These are phyloP conservation scores for Sextonia rubra DNA, from an alignment of 164 flowering plant genomes.

Conservation along the genomic window DNA sequence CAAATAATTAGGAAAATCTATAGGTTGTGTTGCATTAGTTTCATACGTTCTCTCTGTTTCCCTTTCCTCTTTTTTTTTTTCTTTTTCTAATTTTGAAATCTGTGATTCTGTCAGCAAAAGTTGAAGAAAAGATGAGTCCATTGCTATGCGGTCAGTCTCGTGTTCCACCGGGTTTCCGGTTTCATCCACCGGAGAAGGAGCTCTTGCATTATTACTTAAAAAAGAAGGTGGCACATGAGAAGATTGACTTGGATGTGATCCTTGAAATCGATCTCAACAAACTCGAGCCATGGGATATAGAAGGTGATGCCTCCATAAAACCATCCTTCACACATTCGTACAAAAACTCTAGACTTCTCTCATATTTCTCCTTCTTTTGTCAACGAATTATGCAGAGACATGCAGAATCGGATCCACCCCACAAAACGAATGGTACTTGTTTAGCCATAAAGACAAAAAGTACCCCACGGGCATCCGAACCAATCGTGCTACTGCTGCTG, in stretches of 20 bases:
- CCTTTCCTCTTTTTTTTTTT: not conserved
- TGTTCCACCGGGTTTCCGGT: slow-evolving; percentile 90
- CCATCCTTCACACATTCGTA: not conserved
- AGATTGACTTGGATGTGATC: slow-evolving; percentile 87
- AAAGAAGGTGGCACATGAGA: slow-evolving; percentile 71
- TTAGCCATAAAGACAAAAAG: slow-evolving; percentile 94
- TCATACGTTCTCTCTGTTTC: not conserved
- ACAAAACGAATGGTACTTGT: slow-evolving; percentile 93
- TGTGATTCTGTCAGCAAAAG: not conserved
- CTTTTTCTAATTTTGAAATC: too few relatives aligned
- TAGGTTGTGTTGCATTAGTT: not conserved
- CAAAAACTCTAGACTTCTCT: not conserved
- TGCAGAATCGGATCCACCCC: slow-evolving; percentile 88
- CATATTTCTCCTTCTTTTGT: not conserved
- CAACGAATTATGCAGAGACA: slow-evolving; percentile 39
- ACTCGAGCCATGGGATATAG: slow-evolving; percentile 96
- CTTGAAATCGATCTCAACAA: slow-evolving; percentile 89
- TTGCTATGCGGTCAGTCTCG: slow-evolving; percentile 70
- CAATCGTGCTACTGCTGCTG: slow-evolving; percentile 85
- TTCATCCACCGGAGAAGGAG: slow-evolving; percentile 94
- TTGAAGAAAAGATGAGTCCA: too few relatives aligned
- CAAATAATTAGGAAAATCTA: not conserved
- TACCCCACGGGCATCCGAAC: slow-evolving; percentile 88
- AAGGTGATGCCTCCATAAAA: slow-evolving; percentile 42
- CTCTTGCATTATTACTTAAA: slow-evolving; percentile 80